Evolutionary conservation across 2,329 filamentous ascomycete species (phyloP).

Genomic region (Colletotrichum destructivum): DNA sequence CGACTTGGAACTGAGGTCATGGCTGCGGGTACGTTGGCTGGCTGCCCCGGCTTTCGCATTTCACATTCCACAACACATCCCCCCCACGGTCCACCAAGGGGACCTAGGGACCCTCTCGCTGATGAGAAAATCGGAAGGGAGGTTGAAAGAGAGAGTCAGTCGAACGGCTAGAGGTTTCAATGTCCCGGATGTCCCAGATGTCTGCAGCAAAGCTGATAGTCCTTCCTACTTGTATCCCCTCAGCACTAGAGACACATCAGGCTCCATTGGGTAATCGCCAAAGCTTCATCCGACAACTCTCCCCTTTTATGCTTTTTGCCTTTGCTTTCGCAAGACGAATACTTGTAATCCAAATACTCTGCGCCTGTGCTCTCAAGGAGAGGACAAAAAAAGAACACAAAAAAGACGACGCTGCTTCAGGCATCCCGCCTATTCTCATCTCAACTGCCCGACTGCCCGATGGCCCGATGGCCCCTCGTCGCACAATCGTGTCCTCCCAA

Average conservation of each 20-base stretch:
- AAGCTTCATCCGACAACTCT: slow-evolving; percentile 24
- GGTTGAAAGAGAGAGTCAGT: not conserved
- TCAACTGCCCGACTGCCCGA: not conserved
- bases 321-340: not conserved
- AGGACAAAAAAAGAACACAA: not conserved
- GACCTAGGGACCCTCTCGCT: not conserved
- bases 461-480: slow-evolving; percentile 3
- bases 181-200: not conserved
- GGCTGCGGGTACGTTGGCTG: slow-evolving; percentile 32
- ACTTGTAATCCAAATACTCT: too few species aligned
- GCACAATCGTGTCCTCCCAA: slow-evolving; percentile 26
- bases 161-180: not conserved
- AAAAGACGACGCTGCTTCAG: slow-evolving; percentile 6
- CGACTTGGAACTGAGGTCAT: slow-evolving; percentile 39
- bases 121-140: not conserved
- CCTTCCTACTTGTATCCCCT: not conserved
- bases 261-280: not conserved
- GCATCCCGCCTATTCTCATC: slow-evolving; percentile 28
- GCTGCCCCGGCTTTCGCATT: slow-evolving; percentile 6
- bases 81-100: not conserved
- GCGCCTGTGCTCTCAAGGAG: too few species aligned
- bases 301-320: not conserved
- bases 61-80: slow-evolving; percentile 10
- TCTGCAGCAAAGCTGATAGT: slow-evolving; percentile 6
- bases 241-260: slow-evolving; percentile 25